phyloP scores from a whole-genome alignment of 140 eudicot species.

The Oenanthe javanica region DNA sequence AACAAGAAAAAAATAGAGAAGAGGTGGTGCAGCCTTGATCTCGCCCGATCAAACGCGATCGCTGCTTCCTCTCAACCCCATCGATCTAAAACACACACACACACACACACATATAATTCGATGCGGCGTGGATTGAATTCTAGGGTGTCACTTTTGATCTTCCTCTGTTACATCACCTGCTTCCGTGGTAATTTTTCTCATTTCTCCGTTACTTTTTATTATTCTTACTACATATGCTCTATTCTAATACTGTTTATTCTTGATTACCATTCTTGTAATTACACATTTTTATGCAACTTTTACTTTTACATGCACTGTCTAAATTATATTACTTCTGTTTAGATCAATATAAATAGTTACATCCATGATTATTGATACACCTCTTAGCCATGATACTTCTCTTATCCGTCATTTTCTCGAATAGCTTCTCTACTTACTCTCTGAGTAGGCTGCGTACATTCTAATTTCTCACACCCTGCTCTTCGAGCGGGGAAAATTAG shows the following conservation, averaged over 20 bases:
- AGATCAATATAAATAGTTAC: neutral
- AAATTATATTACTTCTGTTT: neutral
- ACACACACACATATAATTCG: neutral
- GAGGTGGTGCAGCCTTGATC: neutral
- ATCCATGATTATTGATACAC: too few relatives aligned
- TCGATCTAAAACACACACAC: neutral
- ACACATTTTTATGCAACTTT: neutral
- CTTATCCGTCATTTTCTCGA: too few relatives aligned
- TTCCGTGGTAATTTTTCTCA: neutral
- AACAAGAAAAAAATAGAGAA: neutral
- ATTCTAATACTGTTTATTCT: neutral
- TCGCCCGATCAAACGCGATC: neutral
- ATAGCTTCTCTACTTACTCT: too few relatives aligned
- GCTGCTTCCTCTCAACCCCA: neutral
- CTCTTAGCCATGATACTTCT: too few relatives aligned
- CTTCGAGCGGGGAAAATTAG: too few relatives aligned
- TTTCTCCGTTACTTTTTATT: neutral
- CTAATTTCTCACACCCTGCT: too few relatives aligned
- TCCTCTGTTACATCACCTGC: neutral
- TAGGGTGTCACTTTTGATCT: neutral
- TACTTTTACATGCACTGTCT: too few relatives aligned
- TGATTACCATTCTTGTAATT: neutral
- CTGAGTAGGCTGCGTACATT: too few relatives aligned
- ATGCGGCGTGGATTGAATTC: slow-evolving; percentile 2
- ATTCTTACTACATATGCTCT: neutral